These are phyloP conservation scores for Zymoseptoria crescenta DNA, from an alignment of 2,329 filamentous ascomycete species.

Conservation along the genomic window DNA sequence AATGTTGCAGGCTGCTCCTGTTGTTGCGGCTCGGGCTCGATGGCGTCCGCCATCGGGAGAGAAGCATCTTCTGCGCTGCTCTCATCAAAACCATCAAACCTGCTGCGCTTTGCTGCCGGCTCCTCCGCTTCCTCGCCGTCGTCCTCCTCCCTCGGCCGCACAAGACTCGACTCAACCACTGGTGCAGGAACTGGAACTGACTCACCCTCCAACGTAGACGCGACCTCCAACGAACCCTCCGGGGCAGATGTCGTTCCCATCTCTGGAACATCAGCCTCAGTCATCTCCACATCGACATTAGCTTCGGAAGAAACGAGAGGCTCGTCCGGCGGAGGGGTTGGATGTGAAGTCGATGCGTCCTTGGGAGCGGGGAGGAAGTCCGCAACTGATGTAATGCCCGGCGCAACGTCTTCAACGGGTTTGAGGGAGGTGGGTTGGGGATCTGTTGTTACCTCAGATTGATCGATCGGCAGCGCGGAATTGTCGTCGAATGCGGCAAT, in stretches of 20 bases:
- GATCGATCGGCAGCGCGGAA: constrained; percentile 10
- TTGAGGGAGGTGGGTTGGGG: constrained; percentile 27
- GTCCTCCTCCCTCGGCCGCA: constrained; percentile 73
- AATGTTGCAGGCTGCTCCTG: neutral
- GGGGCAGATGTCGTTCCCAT: constrained; percentile 10
- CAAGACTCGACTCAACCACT: constrained; percentile 45
- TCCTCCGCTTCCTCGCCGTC: constrained; percentile 40
- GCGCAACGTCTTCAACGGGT: constrained; percentile 35
- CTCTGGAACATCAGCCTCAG: constrained; percentile 10
- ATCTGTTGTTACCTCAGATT: constrained; percentile 8
- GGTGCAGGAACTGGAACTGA: constrained; percentile 6
- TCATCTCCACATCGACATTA: constrained; percentile 24
- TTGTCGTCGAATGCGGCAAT: constrained; percentile 19
- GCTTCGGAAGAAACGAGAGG: constrained; percentile 28
- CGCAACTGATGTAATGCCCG: constrained; percentile 37
- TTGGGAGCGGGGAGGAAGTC: constrained; percentile 34
- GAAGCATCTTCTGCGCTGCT: neutral
- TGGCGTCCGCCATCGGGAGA: constrained; percentile 6
- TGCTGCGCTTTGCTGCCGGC: constrained; percentile 72
- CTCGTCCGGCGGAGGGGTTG: constrained; percentile 36
- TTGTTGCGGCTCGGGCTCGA: neutral
- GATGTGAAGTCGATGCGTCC: constrained; percentile 34
- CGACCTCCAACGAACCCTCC: constrained; percentile 2
- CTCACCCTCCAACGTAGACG: constrained; percentile 2
- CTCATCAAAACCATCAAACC: constrained; percentile 47